Evolutionary conservation across 169 alveolate species (phyloP), one percentile per base, ranked within the genome.

Genomic region (Plasmodium coatneyi): DNA sequence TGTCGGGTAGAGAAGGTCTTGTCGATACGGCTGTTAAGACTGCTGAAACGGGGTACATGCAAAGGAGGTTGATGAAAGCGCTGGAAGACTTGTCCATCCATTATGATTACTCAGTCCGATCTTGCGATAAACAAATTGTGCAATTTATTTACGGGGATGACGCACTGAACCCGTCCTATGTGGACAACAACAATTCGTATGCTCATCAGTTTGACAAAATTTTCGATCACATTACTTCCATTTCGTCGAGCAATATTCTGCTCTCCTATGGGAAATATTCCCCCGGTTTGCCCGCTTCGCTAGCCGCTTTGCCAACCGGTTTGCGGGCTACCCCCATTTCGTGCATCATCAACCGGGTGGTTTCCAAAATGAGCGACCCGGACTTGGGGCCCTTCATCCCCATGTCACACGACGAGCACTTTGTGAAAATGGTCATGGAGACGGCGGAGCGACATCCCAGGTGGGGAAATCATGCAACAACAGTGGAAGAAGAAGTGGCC

Each of bases 11-110:
- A 92, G 99, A 99, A 95, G 99, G 99, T 9, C 96, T 99, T 25
- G 99, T 99, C 25, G 99, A 99, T 92, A 98, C 99, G 0, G 99
- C 99, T 16, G 99, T 99, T 66, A 99, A 99, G 96, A 99, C 99
- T 14, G 99, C 99, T 0, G 99, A 99, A 92, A 99, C 99, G 1
- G 99, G 99, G 3, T 99, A 99, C 94, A 98, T 99, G 99, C 99
- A 99, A 95, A 96, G 99, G 82, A 97, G 99, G 93, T 96, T 99
- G 43, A 98, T 99, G 98, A 98, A 98, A 94, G 99, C 99, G 2
- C 94, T 99, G 92, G 99, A 99, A 95, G 99, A 99, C 92, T 94
- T 99, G 46, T 95, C 99, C 5, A 96, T 99, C 41, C 97, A 98
- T 84, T 99, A 99, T 92, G 99, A 99, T 96, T 95, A 97, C 80